Conservation (phyloP, 1,139 yeast species). For the Yamadazyma triangularis region DNA sequence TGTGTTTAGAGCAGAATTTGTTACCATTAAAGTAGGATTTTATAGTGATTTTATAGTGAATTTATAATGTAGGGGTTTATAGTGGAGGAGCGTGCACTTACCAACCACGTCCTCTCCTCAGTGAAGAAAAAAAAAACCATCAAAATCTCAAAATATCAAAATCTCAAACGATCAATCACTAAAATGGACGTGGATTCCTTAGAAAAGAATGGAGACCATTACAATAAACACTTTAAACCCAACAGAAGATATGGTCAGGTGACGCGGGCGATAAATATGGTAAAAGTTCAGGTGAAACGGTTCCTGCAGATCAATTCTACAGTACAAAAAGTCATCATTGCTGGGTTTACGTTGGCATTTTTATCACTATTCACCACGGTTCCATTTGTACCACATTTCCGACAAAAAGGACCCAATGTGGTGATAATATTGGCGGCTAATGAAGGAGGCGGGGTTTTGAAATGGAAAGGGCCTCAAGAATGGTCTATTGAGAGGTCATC, state of each 20-base stretch:
- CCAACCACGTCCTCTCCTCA: no score
- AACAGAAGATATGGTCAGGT: slow-evolving; percentile 12
- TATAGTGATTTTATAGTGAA: no score
- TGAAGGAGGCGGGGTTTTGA: slow-evolving; percentile 96
- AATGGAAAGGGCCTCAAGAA: slow-evolving; percentile 97
- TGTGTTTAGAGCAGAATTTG: slow-evolving; percentile 68
- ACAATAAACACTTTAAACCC: slow-evolving; percentile 31
- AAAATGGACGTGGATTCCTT: slow-evolving; percentile 1
- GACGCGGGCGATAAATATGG: slow-evolving; percentile 4
- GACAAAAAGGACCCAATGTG: slow-evolving; percentile 49
- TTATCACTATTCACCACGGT: slow-evolving; percentile 40
- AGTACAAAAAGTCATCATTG: slow-evolving; percentile 25
- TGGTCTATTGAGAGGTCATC: slow-evolving; percentile 95
- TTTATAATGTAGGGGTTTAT: no score
- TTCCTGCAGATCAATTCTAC: slow-evolving; percentile 10
- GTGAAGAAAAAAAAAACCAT: background rate
- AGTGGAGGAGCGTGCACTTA: no score
- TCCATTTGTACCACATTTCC: slow-evolving; percentile 42
- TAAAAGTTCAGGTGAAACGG: slow-evolving; percentile 7
- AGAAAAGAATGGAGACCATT: slow-evolving; percentile 12
- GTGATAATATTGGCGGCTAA: slow-evolving; percentile 92
- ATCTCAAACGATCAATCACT: background rate
- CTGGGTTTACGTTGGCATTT: slow-evolving; percentile 28
- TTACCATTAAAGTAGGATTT: slow-evolving; percentile 65
- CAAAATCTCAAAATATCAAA: background rate